Base-by-base conservation (phyloP, 2,329 filamentous ascomycete genomes). In the Paecilomyces sp. region DNA sequence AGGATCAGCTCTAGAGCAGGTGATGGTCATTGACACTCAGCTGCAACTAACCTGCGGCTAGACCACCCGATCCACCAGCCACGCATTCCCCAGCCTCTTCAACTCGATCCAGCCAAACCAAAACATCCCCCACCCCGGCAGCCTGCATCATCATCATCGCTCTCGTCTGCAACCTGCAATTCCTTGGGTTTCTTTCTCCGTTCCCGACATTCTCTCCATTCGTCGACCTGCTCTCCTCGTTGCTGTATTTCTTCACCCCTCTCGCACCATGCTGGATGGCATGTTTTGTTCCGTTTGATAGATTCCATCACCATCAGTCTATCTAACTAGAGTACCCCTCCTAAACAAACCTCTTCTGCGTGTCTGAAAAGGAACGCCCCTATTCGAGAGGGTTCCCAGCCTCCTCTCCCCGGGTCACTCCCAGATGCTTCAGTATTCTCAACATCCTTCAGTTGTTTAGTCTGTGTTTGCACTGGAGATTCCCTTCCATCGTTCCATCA, bases 71-170 rank as follows among this genome's bases (percentile, higher is more conserved):
- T 50, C 50, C 36, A 24, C 15, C 18, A 58, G 56, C 54, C 61
- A 55, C 58, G 58, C 33, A 47, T 47, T 60, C 56, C 61, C 61
- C 61, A 62, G 61, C 61, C 61, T 54, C 61, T 60, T 57, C 41
- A 47, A 47, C 61, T 59, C 61, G 57, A 62, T 61, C 60, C 57
- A 57, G 61, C 55, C 55, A 55, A 58, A 61, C 53, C 59, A 62
- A 62, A 62, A 62, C 61, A 62, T 57, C 58, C 58, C 51, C 51
- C 24, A 25, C 51, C 12, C 51, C 5, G 51, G 18, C 59, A 33
- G 56, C 31, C 52, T 41, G 36, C 28, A 55, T 33, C 52, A 22
- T 58, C 59, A 24, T 58, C 34, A 6, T 53, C 25, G 25, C 33
- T 54, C 30, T 33, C 8, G 8, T 55, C 31, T 56, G 30, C 11